Evolutionary conservation across 108 stramenopile species (phyloP).

Genomic region (Nitzschia palea): DNA sequence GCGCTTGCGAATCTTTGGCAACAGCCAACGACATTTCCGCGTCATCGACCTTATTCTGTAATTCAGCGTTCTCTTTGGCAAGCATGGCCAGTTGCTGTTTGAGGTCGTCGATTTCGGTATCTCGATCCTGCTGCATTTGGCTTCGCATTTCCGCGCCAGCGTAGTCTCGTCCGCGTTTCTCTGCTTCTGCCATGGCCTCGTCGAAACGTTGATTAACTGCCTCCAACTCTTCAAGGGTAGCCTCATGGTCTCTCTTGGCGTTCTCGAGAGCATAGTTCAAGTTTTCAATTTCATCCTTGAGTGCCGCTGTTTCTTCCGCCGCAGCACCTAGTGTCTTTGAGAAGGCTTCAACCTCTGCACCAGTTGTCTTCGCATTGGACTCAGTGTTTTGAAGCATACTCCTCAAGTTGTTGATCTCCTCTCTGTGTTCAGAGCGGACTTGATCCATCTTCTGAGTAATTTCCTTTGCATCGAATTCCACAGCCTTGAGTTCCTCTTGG

Average conservation of each 20-base stretch:
- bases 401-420: conserved; percentile 59
- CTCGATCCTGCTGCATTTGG: conserved; percentile 45
- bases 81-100: conserved; percentile 48
- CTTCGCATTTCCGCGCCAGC: conserved; percentile 29
- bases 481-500: conserved; percentile 68
- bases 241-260: conserved; percentile 66
- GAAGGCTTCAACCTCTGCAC: conserved; percentile 52
- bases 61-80: conserved; percentile 47
- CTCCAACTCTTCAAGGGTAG: conserved; percentile 68
- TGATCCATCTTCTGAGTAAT: conserved; percentile 38
- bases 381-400: conserved; percentile 50
- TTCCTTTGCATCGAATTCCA: conserved; percentile 64
- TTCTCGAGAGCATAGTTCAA: conserved; percentile 70
- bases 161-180: conserved; percentile 39
- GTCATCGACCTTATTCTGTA: conserved; percentile 66
- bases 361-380: conserved; percentile 26
- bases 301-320: conserved; percentile 39
- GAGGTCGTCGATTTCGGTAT: conserved; percentile 42
- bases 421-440: conserved; percentile 55
- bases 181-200: conserved; percentile 55
- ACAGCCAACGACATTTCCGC: conserved; percentile 52
- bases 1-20: conserved; percentile 38
- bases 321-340: conserved; percentile 56
- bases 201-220: conserved; percentile 76
- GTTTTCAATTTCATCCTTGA: conserved; percentile 59